Base-by-base conservation (phyloP, 306 rosid species). In the Ziziphus jujuba region DNA sequence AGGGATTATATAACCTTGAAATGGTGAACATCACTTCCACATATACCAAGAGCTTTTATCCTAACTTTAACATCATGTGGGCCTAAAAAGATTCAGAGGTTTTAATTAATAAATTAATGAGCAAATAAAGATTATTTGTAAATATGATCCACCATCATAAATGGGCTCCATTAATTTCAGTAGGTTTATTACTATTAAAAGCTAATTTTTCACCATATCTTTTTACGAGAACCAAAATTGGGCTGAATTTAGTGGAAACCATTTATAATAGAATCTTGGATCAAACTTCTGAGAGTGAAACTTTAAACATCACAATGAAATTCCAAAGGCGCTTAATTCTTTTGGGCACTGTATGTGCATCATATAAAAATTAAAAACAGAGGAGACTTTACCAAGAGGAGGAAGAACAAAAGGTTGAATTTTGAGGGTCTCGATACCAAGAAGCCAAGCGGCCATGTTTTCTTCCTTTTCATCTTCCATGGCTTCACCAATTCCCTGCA, bases 371-470 rank as follows among this genome's bases (percentile, higher is more conserved):
- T n/a, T 43, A 61, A n/a, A 19, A 3, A 65, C 25, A 21, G 10
- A 33, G 6, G 17, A 20, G 40, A 58, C 28, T 38, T 62, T 81
- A 84, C 89, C 92, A 13, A 81, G 84, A 44, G 69, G 2, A 20
- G 89, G 91, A 71, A 88, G 95, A 20, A 59, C 70, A 70, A 75
- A 88, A 55, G 95, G 91, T 44, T 83, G 91, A 75, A 88, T 88
- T 73, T 81, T 83, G 62, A 88, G 88, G 44, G 51, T 66, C 77
- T 81, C 72, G 13, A 88, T 24, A 9, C 68, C 81, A 69, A 88
- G 50, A 63, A 87, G 88, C 95, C 95, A 88, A 75, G 85, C 90
- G 64, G 90, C 95, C 90, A 82, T 83, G 61, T 88, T 88, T 65
- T 80, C 73, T 74, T 72, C 74, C 57, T 72, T 9, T 50, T 19